A percentile compares a stretch with the other conserved stretches of the same genome.
These are phyloP conservation scores for Gastrodia elata DNA, from an alignment of 106 monocot genomes.

Conservation along the genomic window DNA sequence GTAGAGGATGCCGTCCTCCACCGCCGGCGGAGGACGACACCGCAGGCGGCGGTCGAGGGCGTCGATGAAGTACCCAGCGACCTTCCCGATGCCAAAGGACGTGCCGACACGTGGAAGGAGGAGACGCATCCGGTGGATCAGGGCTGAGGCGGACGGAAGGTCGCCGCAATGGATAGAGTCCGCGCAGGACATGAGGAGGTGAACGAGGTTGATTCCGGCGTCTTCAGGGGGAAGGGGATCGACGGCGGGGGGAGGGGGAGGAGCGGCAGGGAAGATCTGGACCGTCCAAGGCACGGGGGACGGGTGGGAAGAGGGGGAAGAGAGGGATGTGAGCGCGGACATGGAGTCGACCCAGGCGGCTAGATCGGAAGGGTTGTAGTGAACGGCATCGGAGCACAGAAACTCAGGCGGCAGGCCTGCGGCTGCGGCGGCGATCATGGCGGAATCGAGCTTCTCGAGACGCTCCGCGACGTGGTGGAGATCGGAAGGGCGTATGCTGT, in stretches of 20 bases:
- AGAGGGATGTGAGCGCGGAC: slow-evolving; percentile 28
- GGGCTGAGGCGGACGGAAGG: slow-evolving; percentile 2
- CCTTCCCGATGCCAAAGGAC: slow-evolving; percentile 39
- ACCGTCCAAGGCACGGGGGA: slow-evolving; percentile 4
- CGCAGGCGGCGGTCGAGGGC: slow-evolving; percentile 35
- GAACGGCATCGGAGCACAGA: slow-evolving; percentile 15
- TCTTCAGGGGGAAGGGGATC: slow-evolving; percentile 19
- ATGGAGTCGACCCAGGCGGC: slow-evolving; percentile 48
- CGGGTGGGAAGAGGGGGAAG: background rate
- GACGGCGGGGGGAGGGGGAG: background rate
- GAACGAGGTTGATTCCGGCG: slow-evolving; percentile 38
- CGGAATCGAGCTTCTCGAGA: slow-evolving; percentile 10
- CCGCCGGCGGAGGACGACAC: background rate
- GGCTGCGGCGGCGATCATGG: slow-evolving; percentile 7
- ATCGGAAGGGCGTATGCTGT: slow-evolving; percentile 10
- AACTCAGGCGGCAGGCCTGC: slow-evolving; percentile 5
- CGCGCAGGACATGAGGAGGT: slow-evolving; percentile 42
- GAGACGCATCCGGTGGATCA: slow-evolving; percentile 23
- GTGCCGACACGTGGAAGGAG: slow-evolving; percentile 24
- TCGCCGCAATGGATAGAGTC: slow-evolving; percentile 35
- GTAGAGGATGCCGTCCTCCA: slow-evolving; percentile 32
- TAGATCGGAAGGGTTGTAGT: slow-evolving; percentile 52
- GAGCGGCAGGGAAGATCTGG: slow-evolving; percentile 8
- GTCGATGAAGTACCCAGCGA: slow-evolving; percentile 40
- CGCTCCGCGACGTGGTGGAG: slow-evolving; percentile 6